Conservation (phyloP, 257 asterid species). For the Scutellaria barbata region DNA sequence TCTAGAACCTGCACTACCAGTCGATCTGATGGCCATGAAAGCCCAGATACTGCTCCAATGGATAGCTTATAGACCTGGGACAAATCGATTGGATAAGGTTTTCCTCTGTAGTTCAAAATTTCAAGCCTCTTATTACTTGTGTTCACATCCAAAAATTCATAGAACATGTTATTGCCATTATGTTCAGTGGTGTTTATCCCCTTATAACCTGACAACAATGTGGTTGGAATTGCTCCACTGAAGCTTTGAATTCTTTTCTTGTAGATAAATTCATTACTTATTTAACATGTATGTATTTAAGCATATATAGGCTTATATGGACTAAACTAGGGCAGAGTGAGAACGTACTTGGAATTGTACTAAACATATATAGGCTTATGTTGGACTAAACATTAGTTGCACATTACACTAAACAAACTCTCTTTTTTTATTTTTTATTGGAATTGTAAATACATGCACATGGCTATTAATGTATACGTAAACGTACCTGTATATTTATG, state of each 20-base stretch:
- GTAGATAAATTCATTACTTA: background rate
- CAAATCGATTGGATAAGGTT: slow-evolving; percentile 37
- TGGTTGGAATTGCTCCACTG: background rate
- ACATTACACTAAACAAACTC: background rate
- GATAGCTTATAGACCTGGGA: slow-evolving; percentile 88
- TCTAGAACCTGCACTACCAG: slow-evolving; percentile 83
- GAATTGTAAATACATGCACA: slow-evolving; percentile 4
- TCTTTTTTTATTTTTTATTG: background rate
- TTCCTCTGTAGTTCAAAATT: slow-evolving; percentile 2
- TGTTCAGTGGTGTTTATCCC: slow-evolving; percentile 5
- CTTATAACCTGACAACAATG: background rate
- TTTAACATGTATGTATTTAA: background rate
- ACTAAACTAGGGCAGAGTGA: background rate
- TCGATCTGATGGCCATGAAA: slow-evolving; percentile 84
- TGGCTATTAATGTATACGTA: background rate
- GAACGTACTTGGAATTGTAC: background rate
- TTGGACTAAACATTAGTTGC: slow-evolving; percentile 9
- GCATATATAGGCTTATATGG: slow-evolving; percentile 9
- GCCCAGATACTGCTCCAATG: slow-evolving; percentile 77
- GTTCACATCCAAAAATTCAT: background rate
- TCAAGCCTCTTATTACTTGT: background rate
- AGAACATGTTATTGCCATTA: background rate
- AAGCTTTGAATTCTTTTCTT: background rate
- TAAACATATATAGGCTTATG: slow-evolving; percentile 1
- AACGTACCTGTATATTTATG: background rate